Evolutionary conservation across 495 filamentous ascomycete species (phyloP).

Genomic region (Saxophila tyrrhenica): DNA sequence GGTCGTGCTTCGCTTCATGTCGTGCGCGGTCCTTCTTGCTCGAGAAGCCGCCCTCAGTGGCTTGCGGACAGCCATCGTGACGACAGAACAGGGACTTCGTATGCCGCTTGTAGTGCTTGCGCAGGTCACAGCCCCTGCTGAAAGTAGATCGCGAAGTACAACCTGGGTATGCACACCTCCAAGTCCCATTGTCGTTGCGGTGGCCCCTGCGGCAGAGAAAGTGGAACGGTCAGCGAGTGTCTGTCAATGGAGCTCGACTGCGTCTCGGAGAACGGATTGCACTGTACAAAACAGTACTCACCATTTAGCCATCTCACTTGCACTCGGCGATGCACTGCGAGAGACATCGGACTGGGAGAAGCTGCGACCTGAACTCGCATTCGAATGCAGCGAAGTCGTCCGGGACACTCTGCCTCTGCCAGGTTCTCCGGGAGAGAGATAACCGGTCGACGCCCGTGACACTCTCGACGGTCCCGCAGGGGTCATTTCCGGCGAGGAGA

Average conservation of each 20-base stretch:
- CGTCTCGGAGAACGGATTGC: background rate
- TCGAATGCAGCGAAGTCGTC: slow-evolving; percentile 6
- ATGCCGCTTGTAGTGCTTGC: slow-evolving; percentile 55
- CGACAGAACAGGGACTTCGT: slow-evolving; percentile 53
- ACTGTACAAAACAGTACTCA: too few relatives aligned
- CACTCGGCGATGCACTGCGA: slow-evolving; percentile 10
- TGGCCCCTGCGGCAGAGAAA: too few relatives aligned
- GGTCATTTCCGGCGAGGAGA: background rate
- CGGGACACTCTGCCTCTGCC: slow-evolving; percentile 1
- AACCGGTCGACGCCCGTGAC: background rate
- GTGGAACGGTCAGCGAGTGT: background rate
- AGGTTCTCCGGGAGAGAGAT: slow-evolving; percentile 11
- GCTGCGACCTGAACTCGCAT: slow-evolving; percentile 8
- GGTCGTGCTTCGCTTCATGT: slow-evolving; percentile 54
- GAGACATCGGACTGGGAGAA: slow-evolving; percentile 7
- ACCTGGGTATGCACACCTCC: slow-evolving; percentile 47
- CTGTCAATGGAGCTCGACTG: background rate
- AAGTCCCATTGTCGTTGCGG: slow-evolving; percentile 33
- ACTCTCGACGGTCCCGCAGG: slow-evolving; percentile 6
- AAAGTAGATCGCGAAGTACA: slow-evolving; percentile 47
- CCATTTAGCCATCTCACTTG: slow-evolving; percentile 14
- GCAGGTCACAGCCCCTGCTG: slow-evolving; percentile 50
- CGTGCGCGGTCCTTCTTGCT: slow-evolving; percentile 53
- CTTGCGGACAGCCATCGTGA: slow-evolving; percentile 47
- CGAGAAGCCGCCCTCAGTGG: slow-evolving; percentile 46